Percentiles rank a stretch among this genome's conserved stretches.
phyloP scores from a whole-genome alignment of 2,329 filamentous ascomycete genomes.

The Fonsecaea nubica region DNA sequence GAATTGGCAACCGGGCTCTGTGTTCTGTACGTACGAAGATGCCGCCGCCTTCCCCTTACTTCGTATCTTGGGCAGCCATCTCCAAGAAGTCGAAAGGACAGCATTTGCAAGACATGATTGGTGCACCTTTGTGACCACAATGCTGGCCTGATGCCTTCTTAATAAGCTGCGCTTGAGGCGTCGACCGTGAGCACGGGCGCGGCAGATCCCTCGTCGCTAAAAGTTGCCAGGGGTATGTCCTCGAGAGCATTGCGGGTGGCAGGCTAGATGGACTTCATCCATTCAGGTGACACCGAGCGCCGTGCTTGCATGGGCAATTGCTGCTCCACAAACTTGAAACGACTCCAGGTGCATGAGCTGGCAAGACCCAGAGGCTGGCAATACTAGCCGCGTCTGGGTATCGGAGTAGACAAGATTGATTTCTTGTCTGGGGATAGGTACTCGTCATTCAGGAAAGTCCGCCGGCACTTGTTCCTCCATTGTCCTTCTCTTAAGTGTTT shows the following conservation, averaged over 20 bases:
- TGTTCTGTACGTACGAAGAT: neutral
- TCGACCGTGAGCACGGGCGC: constrained; percentile 15
- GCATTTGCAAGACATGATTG: neutral
- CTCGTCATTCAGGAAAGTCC: neutral
- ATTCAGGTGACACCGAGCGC: constrained; percentile 6
- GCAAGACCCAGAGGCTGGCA: constrained; percentile 6
- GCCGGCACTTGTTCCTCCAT: neutral
- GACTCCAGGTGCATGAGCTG: constrained; percentile 3
- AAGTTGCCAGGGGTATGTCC: neutral
- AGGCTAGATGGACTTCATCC: neutral
- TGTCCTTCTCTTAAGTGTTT: neutral
- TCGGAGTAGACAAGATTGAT: neutral
- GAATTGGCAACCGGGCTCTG: constrained; percentile 2
- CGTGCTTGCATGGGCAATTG: neutral
- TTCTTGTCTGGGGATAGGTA: neutral
- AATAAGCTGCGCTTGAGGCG: constrained; percentile 9
- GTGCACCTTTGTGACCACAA: neutral
- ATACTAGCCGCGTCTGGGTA: constrained; percentile 11
- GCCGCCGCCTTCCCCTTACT: neutral
- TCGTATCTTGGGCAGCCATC: neutral
- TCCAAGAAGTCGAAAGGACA: neutral
- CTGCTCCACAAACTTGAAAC: constrained; percentile 19
- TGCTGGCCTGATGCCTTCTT: neutral
- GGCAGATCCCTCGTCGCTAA: constrained; percentile 25
- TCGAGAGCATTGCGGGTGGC: constrained; percentile 1